Percentiles rank a stretch among this genome's conserved stretches.
These are phyloP conservation scores for Solanum chiquidenum DNA, from an alignment of 257 asterid genomes.

Conservation along the genomic window DNA sequence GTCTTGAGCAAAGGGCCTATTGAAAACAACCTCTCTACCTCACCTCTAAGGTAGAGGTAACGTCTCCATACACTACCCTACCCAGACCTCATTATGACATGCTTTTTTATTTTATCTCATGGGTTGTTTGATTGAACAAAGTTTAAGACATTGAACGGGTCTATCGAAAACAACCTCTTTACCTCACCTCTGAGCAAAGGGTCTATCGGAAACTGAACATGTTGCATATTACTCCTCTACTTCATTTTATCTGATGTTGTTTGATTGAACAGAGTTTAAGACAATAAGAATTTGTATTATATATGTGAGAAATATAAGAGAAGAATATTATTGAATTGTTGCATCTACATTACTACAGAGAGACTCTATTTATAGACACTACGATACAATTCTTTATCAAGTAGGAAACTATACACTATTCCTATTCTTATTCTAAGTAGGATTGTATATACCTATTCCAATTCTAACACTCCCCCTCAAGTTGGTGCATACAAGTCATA, in stretches of 20 bases:
- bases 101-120: background rate
- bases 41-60: background rate
- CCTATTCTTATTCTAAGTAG: too few species aligned
- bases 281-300: background rate
- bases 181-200: background rate
- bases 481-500: too few species aligned
- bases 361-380: background rate
- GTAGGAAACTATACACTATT: background rate
- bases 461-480: too few species aligned
- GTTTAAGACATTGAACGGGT: background rate
- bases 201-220: background rate
- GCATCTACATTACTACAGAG: background rate
- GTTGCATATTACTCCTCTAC: background rate
- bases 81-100: background rate
- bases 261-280: background rate
- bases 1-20: background rate
- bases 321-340: background rate
- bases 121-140: background rate
- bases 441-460: too few species aligned
- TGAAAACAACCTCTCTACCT: background rate
- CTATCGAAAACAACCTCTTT: background rate
- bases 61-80: background rate
- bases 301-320: background rate
- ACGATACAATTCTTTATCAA: background rate
- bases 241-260: background rate